Evolutionary conservation across 192 early-diverging fungal species (phyloP).

Genomic region (Gigaspora rosea): DNA sequence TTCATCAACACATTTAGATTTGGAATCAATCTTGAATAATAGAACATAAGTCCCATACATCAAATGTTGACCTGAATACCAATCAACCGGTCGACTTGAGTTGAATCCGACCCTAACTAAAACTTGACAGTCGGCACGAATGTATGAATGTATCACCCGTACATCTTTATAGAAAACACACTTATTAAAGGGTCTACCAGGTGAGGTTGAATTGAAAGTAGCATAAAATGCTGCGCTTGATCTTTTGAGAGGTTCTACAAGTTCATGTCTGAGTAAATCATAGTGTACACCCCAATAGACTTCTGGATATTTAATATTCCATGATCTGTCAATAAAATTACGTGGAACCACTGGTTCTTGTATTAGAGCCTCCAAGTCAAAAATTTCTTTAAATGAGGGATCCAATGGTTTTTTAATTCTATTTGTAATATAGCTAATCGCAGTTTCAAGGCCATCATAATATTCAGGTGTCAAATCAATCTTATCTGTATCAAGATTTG

Average conservation of each 20-base stretch:
- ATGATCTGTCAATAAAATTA: neutral
- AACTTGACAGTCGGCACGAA: neutral
- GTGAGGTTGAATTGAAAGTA: neutral
- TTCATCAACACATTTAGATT: neutral
- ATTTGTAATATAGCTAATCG: neutral
- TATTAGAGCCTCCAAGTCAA: neutral
- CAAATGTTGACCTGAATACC: neutral
- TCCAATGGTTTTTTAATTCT: neutral
- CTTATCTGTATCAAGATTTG: too few relatives aligned
- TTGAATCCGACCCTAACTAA: neutral
- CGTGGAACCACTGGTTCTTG: neutral
- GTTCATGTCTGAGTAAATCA: constrained; percentile 13
- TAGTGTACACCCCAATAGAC: constrained; percentile 18
- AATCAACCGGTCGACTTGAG: neutral
- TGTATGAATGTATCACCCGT: neutral
- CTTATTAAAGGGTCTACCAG: neutral
- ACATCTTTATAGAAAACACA: constrained; percentile 4
- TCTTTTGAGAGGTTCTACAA: constrained; percentile 22
- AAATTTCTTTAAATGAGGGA: neutral
- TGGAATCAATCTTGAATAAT: constrained; percentile 8
- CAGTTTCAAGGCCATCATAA: too few relatives aligned
- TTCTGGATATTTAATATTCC: neutral
- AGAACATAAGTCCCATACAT: constrained; percentile 19
- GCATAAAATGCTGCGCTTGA: neutral
- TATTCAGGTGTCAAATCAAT: too few relatives aligned